phyloP scores from a whole-genome alignment of 768 basidiomycete species.

The Mycena floridula region DNA sequence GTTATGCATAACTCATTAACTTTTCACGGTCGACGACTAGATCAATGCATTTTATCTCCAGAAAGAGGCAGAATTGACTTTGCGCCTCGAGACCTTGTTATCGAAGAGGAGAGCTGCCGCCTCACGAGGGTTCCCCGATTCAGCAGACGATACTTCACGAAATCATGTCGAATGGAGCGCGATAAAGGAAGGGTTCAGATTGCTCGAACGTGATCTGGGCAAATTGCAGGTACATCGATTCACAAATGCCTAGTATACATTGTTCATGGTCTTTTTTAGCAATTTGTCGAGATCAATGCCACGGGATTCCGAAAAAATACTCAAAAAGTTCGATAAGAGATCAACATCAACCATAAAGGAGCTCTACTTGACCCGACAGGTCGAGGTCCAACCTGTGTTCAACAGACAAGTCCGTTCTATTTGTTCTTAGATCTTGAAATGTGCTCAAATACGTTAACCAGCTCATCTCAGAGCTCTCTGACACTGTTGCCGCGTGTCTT shows the following conservation, averaged over 20 bases:
- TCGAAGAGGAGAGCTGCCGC: constrained; percentile 89
- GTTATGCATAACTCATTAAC: constrained; percentile 8
- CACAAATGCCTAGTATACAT: constrained; percentile 11
- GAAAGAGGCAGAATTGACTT: constrained; percentile 91
- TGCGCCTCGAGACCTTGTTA: constrained; percentile 87
- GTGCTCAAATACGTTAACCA: constrained; percentile 24
- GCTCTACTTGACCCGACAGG: constrained; percentile 90
- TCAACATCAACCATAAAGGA: constrained; percentile 95
- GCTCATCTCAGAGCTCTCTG: constrained; percentile 93
- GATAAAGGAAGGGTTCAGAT: constrained; percentile 91
- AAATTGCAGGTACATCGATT: constrained; percentile 75
- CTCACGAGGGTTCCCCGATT: constrained; percentile 64
- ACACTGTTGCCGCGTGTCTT: constrained; percentile 82
- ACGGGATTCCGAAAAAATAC: constrained; percentile 94
- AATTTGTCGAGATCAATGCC: constrained; percentile 97
- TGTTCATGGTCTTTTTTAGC: constrained; percentile 38
- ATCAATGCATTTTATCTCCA: constrained; percentile 98
- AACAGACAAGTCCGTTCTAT: constrained; percentile 73
- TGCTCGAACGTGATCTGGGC: constrained; percentile 89
- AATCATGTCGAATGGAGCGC: constrained; percentile 91
- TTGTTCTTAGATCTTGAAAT: constrained; percentile 1
- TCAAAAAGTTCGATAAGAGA: constrained; percentile 98
- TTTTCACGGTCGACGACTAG: too few relatives aligned
- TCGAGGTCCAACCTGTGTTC: constrained; percentile 98
- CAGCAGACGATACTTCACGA: constrained; percentile 49